Evolutionary conservation across 192 early-diverging fungal genomes (phyloP).

Genomic region (Linnemannia hyalina): DNA sequence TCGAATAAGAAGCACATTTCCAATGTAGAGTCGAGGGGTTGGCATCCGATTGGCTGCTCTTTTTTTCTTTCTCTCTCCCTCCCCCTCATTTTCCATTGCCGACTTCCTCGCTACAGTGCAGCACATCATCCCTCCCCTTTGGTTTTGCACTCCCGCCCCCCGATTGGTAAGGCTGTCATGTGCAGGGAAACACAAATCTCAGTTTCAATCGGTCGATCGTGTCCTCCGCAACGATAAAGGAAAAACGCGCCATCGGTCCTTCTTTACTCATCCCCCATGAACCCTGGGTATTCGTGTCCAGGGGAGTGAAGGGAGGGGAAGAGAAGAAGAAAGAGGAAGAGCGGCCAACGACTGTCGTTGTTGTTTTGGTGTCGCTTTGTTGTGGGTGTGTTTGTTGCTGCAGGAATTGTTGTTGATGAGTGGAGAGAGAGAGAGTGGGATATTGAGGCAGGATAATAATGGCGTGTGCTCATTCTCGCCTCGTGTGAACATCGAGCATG

Average conservation of each 20-base stretch:
- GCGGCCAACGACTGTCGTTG: not conserved
- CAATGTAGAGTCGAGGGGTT: not conserved
- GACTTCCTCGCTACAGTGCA: not conserved
- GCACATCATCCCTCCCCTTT: not conserved
- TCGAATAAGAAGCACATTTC: not conserved
- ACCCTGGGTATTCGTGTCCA: not conserved
- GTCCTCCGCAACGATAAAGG: not conserved
- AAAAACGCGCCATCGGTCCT: not conserved
- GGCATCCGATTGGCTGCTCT: not conserved
- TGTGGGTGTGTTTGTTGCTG: not conserved
- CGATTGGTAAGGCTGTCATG: not conserved
- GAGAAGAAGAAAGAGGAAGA: not conserved
- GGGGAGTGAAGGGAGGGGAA: not conserved
- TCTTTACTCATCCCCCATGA: not conserved
- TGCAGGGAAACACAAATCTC: not conserved
- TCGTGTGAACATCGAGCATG: slow-evolving; percentile 5
- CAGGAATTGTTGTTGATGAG: not conserved
- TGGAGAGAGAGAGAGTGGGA: not conserved
- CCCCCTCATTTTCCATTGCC: not conserved
- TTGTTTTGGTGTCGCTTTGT: not conserved
- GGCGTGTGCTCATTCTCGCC: not conserved
- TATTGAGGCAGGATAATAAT: not conserved
- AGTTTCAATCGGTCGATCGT: not conserved
- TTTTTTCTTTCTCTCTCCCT: not conserved
- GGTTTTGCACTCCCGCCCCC: not conserved